phyloP scores from a whole-genome alignment of 495 filamentous ascomycete species.

The Penicillium longicatenatum region DNA sequence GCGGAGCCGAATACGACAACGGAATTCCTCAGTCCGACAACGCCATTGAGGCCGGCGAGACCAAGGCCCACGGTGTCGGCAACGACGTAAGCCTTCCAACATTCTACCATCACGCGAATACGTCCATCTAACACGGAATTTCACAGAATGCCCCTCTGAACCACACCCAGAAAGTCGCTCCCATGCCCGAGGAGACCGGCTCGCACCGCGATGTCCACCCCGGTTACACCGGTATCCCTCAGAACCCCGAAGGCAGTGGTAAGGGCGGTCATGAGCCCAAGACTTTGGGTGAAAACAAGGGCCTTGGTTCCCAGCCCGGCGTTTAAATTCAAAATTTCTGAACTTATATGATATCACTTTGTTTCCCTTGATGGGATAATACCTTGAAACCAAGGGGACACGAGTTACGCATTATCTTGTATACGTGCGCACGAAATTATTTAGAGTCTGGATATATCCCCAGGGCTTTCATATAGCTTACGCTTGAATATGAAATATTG shows the following conservation, averaged over 20 bases:
- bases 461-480: no score
- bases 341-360: neutral
- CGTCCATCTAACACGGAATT: neutral
- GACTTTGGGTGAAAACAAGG: slow-evolving; percentile 42
- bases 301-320: slow-evolving; percentile 27
- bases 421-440: slow-evolving; percentile 1
- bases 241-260: slow-evolving; percentile 29
- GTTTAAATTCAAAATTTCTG: slow-evolving; percentile 6
- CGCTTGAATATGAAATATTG: neutral
- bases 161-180: slow-evolving; percentile 44
- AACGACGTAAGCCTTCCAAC: slow-evolving; percentile 31
- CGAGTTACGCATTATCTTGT: slow-evolving; percentile 15
- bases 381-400: slow-evolving; percentile 2
- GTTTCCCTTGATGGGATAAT: neutral
- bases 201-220: slow-evolving; percentile 30
- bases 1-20: slow-evolving; percentile 54
- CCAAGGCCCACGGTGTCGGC: slow-evolving; percentile 44
- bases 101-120: neutral
- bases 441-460: neutral
- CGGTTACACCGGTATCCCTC: slow-evolving; percentile 27
- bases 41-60: slow-evolving; percentile 47
- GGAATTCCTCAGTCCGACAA: slow-evolving; percentile 52
- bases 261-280: slow-evolving; percentile 49
- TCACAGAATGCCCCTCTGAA: slow-evolving; percentile 40
- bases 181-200: slow-evolving; percentile 43